phyloP scores from a whole-genome alignment of 164 flowering plant genomes.

The Berberis vulgaris region DNA sequence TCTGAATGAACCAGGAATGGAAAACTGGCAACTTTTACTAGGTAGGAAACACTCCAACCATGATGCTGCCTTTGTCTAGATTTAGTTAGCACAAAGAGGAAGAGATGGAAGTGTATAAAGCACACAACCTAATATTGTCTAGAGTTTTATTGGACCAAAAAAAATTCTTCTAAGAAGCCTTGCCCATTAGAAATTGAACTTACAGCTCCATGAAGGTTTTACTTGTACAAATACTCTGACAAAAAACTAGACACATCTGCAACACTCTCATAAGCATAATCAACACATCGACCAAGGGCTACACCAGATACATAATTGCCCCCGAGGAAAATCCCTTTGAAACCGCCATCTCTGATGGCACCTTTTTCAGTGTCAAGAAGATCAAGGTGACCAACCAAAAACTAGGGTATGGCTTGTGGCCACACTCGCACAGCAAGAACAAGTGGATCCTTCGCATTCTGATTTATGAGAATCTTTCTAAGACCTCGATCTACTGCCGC shows the following conservation, averaged over 20 bases:
- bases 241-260: conserved; percentile 10
- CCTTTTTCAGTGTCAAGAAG: conserved; percentile 52
- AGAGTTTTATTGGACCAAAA: not conserved
- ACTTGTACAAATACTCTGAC: conserved; percentile 32
- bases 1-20: no score
- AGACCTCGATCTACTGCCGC: conserved; percentile 84
- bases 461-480: conserved; percentile 72
- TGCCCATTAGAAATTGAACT: no score
- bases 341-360: conserved; percentile 43
- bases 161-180: not conserved
- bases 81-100: no score
- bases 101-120: no score
- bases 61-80: no score
- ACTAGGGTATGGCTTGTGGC: conserved; percentile 96
- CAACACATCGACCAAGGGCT: conserved; percentile 95
- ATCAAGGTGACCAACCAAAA: conserved; percentile 79
- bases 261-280: conserved; percentile 67
- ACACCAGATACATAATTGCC: conserved; percentile 96
- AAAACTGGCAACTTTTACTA: no score
- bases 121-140: no score
- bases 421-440: conserved; percentile 76
- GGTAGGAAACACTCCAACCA: no score
- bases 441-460: conserved; percentile 61
- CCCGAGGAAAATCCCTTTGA: conserved; percentile 70
- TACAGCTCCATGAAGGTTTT: not conserved